Evolutionary conservation across 2,329 filamentous ascomycete genomes (phyloP).

Genomic region (Exophiala spinifera): DNA sequence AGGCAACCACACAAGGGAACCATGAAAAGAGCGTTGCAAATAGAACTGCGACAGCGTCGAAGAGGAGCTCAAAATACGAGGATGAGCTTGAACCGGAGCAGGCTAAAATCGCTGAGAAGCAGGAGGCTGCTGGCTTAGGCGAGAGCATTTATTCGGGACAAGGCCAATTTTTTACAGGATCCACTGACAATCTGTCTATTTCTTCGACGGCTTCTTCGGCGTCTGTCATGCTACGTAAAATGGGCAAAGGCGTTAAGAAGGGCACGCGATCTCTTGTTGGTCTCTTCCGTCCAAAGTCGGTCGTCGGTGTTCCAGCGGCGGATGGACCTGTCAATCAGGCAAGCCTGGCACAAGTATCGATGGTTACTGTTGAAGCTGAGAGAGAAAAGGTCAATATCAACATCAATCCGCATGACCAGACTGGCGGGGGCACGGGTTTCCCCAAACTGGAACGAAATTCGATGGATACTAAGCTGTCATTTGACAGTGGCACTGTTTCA

Average conservation of each 20-base stretch:
- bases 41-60: constrained; percentile 44
- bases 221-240: constrained; percentile 72
- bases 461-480: constrained; percentile 58
- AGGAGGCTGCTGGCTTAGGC: constrained; percentile 88
- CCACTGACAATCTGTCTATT: constrained; percentile 78
- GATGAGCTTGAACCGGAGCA: constrained; percentile 83
- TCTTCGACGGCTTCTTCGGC: constrained; percentile 49
- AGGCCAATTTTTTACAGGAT: constrained; percentile 79
- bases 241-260: constrained; percentile 98
- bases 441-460: constrained; percentile 82
- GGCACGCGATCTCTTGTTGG: constrained; percentile 86
- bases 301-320: constrained; percentile 71
- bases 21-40: constrained; percentile 41
- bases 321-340: constrained; percentile 64
- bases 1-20: constrained; percentile 65
- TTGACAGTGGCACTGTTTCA: constrained; percentile 35
- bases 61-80: constrained; percentile 62
- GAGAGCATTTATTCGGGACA: constrained; percentile 89
- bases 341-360: constrained; percentile 81
- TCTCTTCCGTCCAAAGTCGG: constrained; percentile 89
- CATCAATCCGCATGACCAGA: constrained; percentile 60
- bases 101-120: constrained; percentile 82
- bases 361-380: constrained; percentile 94
- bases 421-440: constrained; percentile 72
- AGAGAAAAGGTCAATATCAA: constrained; percentile 78